These are phyloP conservation scores for Boletus subcaerulescens DNA, from an alignment of 768 basidiomycete species.

Conservation along the genomic window DNA sequence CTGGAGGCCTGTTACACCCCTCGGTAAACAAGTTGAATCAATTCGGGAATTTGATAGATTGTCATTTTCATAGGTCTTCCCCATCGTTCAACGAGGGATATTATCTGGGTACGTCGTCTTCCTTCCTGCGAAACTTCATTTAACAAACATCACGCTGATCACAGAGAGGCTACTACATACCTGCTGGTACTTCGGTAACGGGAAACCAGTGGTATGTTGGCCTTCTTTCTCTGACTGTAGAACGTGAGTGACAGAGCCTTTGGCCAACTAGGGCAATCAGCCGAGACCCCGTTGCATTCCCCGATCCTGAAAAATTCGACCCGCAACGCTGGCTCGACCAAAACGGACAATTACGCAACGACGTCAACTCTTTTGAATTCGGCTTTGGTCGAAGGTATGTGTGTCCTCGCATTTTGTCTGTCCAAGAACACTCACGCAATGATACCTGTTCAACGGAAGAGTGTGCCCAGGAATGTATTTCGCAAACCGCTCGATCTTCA, in stretches of 20 bases:
- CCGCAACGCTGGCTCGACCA: conserved; percentile 53
- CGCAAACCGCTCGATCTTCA: conserved; percentile 48
- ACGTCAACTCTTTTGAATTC: conserved; percentile 47
- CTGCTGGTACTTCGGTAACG: conserved; percentile 19
- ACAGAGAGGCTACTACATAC: conserved; percentile 23
- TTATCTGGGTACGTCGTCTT: conserved; percentile 48
- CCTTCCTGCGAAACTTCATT: conserved; percentile 29
- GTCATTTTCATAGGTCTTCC: conserved; percentile 37
- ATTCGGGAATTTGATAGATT: no score
- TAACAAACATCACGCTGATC: background rate
- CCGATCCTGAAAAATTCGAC: conserved; percentile 54
- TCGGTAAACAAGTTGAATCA: conserved; percentile 14
- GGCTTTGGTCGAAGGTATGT: conserved; percentile 48
- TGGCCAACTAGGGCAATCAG: conserved; percentile 42
- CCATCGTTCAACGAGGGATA: conserved; percentile 61
- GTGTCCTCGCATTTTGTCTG: background rate
- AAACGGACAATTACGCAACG: conserved; percentile 44
- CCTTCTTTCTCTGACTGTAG: background rate
- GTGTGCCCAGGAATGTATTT: conserved; percentile 64
- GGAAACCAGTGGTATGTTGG: conserved; percentile 21
- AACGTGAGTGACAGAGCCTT: background rate
- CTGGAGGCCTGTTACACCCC: conserved; percentile 35
- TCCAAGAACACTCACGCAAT: background rate
- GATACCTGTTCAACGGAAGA: conserved; percentile 22
- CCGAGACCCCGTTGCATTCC: conserved; percentile 53